These are phyloP conservation scores for Xylariaceae sp. DNA, from an alignment of 2,329 filamentous ascomycete species.

Conservation along the genomic window DNA sequence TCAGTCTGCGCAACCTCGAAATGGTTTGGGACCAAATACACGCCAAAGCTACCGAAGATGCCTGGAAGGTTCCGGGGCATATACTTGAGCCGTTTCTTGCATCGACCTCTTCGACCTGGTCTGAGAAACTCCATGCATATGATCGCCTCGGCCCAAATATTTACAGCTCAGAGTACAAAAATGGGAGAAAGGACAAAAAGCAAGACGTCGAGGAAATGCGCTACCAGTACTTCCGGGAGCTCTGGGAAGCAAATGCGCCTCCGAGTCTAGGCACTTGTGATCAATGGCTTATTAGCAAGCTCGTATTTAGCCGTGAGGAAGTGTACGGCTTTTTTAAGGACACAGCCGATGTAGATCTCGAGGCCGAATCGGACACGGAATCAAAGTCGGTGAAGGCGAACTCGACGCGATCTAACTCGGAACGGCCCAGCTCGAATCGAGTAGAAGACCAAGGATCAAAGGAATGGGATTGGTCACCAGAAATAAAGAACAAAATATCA, in stretches of 20 bases:
- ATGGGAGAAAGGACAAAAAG: constrained; percentile 17
- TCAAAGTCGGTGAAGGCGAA: neutral
- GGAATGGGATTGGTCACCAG: constrained; percentile 5
- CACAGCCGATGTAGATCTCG: constrained; percentile 8
- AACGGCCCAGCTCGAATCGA: constrained; percentile 16
- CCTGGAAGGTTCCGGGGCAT: too few species aligned
- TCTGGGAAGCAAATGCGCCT: constrained; percentile 33
- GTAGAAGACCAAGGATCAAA: constrained; percentile 18
- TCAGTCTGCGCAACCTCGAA: constrained; percentile 50
- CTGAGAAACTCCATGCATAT: constrained; percentile 10
- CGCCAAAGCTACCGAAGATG: neutral
- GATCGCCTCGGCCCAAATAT: constrained; percentile 33
- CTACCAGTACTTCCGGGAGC: constrained; percentile 36
- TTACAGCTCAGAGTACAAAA: constrained; percentile 32
- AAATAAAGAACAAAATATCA: constrained; percentile 17
- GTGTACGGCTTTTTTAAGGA: constrained; percentile 44
- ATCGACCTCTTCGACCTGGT: too few species aligned
- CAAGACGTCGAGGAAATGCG: constrained; percentile 33
- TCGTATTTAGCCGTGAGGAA: constrained; percentile 66
- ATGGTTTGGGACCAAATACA: constrained; percentile 54
- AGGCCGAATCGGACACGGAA: constrained; percentile 11
- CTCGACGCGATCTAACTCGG: constrained; percentile 1
- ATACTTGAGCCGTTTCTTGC: too few species aligned
- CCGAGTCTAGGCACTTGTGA: constrained; percentile 41
- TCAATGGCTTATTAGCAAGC: constrained; percentile 66